Conservation (phyloP, 768 basidiomycete species). For the Serpula lacrymans region DNA sequence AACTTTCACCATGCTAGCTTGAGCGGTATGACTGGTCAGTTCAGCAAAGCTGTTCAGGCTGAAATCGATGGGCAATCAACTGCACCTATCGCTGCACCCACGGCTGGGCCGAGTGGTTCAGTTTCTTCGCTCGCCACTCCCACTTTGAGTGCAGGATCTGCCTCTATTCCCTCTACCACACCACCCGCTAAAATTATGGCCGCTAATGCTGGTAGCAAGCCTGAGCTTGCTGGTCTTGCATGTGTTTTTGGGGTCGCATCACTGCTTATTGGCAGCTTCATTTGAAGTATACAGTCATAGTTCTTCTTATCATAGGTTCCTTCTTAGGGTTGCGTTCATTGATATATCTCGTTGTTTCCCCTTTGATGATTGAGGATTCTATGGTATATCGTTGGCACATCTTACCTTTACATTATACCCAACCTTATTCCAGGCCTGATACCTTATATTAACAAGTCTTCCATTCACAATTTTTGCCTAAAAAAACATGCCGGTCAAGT, state of each 20-base stretch:
- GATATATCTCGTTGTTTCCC: too few species aligned
- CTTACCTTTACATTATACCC: too few species aligned
- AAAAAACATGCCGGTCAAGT: too few species aligned
- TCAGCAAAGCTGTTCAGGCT: slow-evolving; percentile 50
- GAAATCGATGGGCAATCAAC: slow-evolving; percentile 62
- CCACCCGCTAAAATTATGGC: slow-evolving; percentile 9
- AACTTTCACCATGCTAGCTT: slow-evolving; percentile 40
- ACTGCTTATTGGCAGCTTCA: slow-evolving; percentile 18
- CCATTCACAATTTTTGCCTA: too few species aligned
- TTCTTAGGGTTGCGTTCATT: too few species aligned
- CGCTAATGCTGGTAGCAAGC: slow-evolving; percentile 16
- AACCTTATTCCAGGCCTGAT: too few species aligned
- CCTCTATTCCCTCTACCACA: slow-evolving; percentile 1
- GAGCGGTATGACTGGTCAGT: slow-evolving; percentile 66
- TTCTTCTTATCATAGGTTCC: too few species aligned
- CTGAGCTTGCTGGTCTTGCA: slow-evolving; percentile 16
- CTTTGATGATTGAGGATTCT: too few species aligned
- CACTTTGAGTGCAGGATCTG: not conserved
- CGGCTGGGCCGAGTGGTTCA: slow-evolving; percentile 20
- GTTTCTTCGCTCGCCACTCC: not conserved
- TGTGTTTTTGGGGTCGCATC: slow-evolving; percentile 19
- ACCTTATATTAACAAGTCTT: too few species aligned
- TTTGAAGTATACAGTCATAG: too few species aligned
- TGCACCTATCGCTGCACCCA: slow-evolving; percentile 47
- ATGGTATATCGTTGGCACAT: too few species aligned